Conservation (phyloP, 1,284 basidiomycete genomes). For the Tilletiaria anomala region DNA sequence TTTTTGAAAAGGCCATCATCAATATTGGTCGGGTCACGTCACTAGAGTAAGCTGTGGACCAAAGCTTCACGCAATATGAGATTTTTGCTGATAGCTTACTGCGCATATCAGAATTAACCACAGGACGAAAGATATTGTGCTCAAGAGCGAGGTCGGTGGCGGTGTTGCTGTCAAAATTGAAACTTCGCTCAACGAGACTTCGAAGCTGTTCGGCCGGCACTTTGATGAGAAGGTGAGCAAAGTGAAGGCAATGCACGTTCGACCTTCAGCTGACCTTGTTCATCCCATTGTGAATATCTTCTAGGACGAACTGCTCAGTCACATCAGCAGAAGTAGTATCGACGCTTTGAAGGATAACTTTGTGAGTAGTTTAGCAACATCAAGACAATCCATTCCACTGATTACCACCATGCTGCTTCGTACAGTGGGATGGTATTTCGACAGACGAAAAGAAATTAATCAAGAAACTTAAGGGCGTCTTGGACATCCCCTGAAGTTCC, state of each 20-base stretch:
- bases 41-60: constrained; percentile 11
- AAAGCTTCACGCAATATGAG: neutral
- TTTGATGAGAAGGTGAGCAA: constrained; percentile 98
- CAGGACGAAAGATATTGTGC: constrained; percentile 54
- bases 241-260: too few species aligned
- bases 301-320: constrained; percentile 70
- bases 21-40: constrained; percentile 84
- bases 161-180: constrained; percentile 99
- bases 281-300: too few species aligned
- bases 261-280: too few species aligned
- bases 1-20: constrained; percentile 51
- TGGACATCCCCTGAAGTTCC: constrained; percentile 44
- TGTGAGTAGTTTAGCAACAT: constrained; percentile 1
- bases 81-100: neutral
- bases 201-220: constrained; percentile 59
- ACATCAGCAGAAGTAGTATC: constrained; percentile 79
- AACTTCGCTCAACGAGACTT: constrained; percentile 84
- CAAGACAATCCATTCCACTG: neutral
- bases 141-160: constrained; percentile 79
- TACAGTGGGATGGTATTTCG: constrained; percentile 69
- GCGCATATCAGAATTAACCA: constrained; percentile 13
- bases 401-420: neutral
- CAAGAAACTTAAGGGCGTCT: constrained; percentile 72
- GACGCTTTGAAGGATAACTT: constrained; percentile 70
- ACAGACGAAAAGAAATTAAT: constrained; percentile 90